A percentile compares a stretch with the other conserved stretches of the same genome.
These are phyloP conservation scores for Cordia subcordata DNA, from an alignment of 257 asterid genomes.

Conservation along the genomic window DNA sequence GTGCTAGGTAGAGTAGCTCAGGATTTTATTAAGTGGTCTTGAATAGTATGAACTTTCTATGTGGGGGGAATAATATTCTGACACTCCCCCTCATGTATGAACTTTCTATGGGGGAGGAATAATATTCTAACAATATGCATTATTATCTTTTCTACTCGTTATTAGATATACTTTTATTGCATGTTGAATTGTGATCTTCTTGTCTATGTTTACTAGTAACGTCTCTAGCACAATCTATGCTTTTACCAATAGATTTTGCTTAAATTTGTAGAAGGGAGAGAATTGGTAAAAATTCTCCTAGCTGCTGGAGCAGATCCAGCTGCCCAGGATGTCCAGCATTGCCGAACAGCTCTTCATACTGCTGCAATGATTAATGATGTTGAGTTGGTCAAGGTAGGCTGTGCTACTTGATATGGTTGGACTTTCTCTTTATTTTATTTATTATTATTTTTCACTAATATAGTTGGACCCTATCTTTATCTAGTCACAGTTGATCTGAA, in stretches of 20 bases:
- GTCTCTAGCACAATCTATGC: background rate
- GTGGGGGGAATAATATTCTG: too few species aligned
- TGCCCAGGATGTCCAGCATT: conserved; percentile 79
- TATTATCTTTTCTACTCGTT: too few species aligned
- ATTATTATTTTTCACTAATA: conserved; percentile 11
- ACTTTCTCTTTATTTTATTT: background rate
- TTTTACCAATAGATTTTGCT: conserved; percentile 1
- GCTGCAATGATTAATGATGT: conserved; percentile 94
- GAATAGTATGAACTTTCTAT: too few species aligned
- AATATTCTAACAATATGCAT: too few species aligned
- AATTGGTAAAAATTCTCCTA: conserved; percentile 66
- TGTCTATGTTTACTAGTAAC: background rate
- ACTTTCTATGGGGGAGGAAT: too few species aligned
- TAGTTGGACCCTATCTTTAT: conserved; percentile 1
- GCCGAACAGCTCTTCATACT: conserved; percentile 90
- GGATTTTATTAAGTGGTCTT: too few species aligned
- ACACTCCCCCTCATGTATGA: too few species aligned
- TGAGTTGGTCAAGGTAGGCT: conserved; percentile 83
- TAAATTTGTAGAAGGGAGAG: conserved; percentile 73
- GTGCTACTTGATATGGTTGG: conserved; percentile 6
- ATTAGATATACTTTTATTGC: too few species aligned
- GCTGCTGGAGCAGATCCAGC: conserved; percentile 94
- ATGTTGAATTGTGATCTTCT: background rate
- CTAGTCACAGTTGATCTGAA: background rate
- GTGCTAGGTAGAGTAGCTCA: too few species aligned